Conservation (phyloP, 2,329 filamentous ascomycete species). For the Sporothrix inflata region DNA sequence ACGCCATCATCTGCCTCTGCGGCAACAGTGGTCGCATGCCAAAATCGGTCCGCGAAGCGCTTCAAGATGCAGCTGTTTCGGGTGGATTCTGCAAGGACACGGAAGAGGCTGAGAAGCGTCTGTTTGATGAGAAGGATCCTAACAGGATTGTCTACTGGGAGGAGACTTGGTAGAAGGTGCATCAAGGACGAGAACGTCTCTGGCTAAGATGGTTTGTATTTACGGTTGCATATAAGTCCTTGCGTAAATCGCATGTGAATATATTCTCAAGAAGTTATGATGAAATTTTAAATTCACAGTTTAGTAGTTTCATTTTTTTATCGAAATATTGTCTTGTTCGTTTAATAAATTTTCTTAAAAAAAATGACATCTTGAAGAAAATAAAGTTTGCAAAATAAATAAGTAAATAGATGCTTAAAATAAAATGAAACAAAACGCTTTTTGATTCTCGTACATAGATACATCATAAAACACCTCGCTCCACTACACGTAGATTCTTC, state of each 20-base stretch:
- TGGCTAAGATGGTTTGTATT: neutral
- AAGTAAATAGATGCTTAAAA: neutral
- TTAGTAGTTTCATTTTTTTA: neutral
- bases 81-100: slow-evolving; percentile 40
- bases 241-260: neutral
- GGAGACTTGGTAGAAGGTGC: slow-evolving; percentile 57
- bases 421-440: neutral
- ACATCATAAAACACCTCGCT: neutral
- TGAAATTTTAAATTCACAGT: neutral
- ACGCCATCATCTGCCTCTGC: slow-evolving; percentile 57
- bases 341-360: neutral
- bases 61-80: slow-evolving; percentile 53
- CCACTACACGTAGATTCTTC: neutral
- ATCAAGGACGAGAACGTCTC: neutral
- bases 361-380: neutral
- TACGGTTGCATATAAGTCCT: neutral
- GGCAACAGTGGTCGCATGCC: slow-evolving; percentile 64
- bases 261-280: neutral
- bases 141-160: slow-evolving; percentile 55
- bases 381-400: too few relatives aligned
- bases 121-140: slow-evolving; percentile 34
- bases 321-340: neutral
- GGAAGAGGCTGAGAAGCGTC: slow-evolving; percentile 45
- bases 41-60: slow-evolving; percentile 55
- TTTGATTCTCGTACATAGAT: neutral